Evolutionary conservation across 371 early-diverging fungal species (phyloP), one percentile per base, ranked within the genome.

Genomic region (Sporodiniella umbellata): DNA sequence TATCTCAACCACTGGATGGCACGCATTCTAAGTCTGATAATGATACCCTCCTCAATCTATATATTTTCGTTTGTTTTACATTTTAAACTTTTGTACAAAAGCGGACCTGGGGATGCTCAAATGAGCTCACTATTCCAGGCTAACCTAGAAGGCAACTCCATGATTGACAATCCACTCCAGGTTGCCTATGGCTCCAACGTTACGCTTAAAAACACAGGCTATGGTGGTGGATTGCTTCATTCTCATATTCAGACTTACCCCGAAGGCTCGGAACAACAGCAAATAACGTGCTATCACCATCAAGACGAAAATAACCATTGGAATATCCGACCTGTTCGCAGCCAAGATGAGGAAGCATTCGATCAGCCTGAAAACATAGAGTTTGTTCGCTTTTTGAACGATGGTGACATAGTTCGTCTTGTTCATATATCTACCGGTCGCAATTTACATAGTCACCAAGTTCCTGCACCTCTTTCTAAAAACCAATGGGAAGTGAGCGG

Each of bases 111-210:
- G 15, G 99, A 99, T 73, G 94, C 94, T 8, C 93, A 94, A 52
- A 99, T 99, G 99, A 92, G 94, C 64, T 95, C 96, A 6, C 70
- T 97, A 14, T 99, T 99, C 77, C 99, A 99, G 65, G 92, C 97
- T 2, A 80, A 85, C 4, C 77, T 99, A n/a, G 57, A 77, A 26
- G 98, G 97, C 12, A 97, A 83, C 68, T 75, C 78, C 23, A 85
- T 98, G 44, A 61, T 69, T 24, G 59, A 80, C 35, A 93, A 92
- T 60, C 98, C 98, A 11, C 74, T 95, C 19, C 94, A 97, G 64
- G 65, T 99, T n/a, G 91, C 88, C 1, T 99, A 84, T 72, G 99
- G 99, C 1, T 96, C 96, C 14, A 80, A 69, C 57, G 78, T 99
- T 14, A 88, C 97, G 1, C 45, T 99, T 23, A 97, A 96, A 65